Evolutionary conservation across 345 rosid species (phyloP), one percentile per base, ranked within the genome.

Genomic region (Schrenkiella parvula): DNA sequence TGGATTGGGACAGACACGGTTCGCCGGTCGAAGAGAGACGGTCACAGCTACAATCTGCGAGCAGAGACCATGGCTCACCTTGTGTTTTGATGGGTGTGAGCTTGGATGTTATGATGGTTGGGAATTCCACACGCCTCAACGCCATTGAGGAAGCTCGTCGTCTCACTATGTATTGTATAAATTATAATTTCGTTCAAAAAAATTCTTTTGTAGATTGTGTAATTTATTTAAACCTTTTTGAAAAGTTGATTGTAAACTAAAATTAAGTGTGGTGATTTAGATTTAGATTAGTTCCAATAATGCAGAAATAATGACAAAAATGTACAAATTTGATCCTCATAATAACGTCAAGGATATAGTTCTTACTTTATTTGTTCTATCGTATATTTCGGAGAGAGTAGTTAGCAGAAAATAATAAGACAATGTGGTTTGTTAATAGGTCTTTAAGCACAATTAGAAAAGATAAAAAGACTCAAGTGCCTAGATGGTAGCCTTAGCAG

Each of bases 21-120:
- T 83, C 21, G 79, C 75, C 42, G 66, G 77, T 23, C 61, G 78
- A 25, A 77, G 71, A 46, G 75, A 79, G 31, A 17, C 60, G 10
- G 72, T 71, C 4, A 72, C 78, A 8, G 35, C 58, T 12, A 71
- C 61, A 31, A 68, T 83, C 21, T 54, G 62, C 2, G 26, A 46
- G 51, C 80, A 82, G 42, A 76, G 88, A 13, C 88, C 88, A 28
- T 87, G 87, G 89, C 73, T 89, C 54, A 85, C 90, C 1, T 2
- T 89, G 48, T 87, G 95, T 46, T 67, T 73, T 12, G 83, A 77
- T 69, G 90, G 92, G 47, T 89, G 95, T 63, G 92, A 87, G 80
- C 82, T 87, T 72, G 89, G 90, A 72, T 89, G 86, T 72, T 78
- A 62, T 68, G 88, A 83, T 76, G 88, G 89, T 57, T 88, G 91